Percentiles rank a stretch among this genome's conserved stretches.
These are phyloP conservation scores for Solanum piurae DNA, from an alignment of 257 asterid species.

Conservation along the genomic window DNA sequence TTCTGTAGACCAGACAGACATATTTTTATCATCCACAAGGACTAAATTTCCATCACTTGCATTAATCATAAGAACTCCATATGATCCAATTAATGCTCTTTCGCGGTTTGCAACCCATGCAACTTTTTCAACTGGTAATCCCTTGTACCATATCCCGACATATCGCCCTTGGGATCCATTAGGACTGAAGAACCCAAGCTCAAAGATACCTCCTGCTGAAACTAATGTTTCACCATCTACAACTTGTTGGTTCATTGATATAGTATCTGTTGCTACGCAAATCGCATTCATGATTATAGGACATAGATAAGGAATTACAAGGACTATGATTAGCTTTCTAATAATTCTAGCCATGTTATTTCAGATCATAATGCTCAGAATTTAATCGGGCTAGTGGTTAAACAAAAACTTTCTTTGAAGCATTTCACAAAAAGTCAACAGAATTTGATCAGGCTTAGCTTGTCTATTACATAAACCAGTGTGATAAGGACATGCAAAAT, in stretches of 20 bases:
- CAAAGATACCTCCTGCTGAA: constrained; percentile 1
- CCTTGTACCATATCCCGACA: neutral
- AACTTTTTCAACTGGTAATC: neutral
- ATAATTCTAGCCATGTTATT: neutral
- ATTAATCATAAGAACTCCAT: neutral
- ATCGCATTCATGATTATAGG: neutral
- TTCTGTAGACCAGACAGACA: neutral
- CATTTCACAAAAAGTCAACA: neutral
- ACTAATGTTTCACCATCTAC: constrained; percentile 1
- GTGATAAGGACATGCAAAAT: neutral
- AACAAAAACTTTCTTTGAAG: neutral
- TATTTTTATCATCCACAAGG: neutral
- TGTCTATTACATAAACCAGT: neutral
- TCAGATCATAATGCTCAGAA: neutral
- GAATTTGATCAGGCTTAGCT: neutral
- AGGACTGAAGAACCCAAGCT: constrained; percentile 8
- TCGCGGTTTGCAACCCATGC: constrained; percentile 4
- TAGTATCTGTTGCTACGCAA: neutral
- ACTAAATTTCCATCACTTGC: constrained; percentile 2
- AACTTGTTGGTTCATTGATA: neutral
- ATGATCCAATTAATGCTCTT: neutral
- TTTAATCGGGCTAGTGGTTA: neutral
- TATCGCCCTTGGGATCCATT: neutral
- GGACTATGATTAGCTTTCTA: neutral
- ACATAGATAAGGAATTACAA: neutral